phyloP scores from a whole-genome alignment of 1,284 basidiomycete genomes.

The Trametes hirsuta region DNA sequence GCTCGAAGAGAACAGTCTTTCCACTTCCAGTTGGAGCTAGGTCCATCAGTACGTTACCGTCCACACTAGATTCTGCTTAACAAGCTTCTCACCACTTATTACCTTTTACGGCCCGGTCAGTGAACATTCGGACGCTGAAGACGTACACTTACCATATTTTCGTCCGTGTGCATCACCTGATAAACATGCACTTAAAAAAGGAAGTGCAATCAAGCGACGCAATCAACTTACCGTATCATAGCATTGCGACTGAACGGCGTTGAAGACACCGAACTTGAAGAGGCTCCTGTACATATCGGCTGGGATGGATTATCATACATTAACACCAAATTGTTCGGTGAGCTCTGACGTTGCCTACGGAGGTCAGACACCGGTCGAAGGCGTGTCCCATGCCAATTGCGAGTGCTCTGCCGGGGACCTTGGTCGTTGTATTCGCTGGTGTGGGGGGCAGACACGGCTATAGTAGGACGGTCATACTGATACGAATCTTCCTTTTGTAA shows the following conservation, averaged over 20 bases:
- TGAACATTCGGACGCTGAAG: neutral
- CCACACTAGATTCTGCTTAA: conserved; percentile 11
- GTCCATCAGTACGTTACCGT: neutral
- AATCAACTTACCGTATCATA: conserved; percentile 62
- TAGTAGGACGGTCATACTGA: neutral
- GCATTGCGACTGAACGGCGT: conserved; percentile 85
- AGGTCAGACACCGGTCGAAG: conserved; percentile 73
- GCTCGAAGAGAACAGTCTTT: conserved; percentile 93
- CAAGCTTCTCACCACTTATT: conserved; percentile 63
- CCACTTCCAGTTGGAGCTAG: conserved; percentile 91
- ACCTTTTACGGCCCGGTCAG: conserved; percentile 50
- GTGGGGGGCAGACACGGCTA: neutral
- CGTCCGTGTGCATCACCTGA: conserved; percentile 68
- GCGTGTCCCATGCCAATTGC: conserved; percentile 49
- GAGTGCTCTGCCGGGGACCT: conserved; percentile 30
- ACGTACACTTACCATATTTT: conserved; percentile 67
- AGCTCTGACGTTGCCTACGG: conserved; percentile 46
- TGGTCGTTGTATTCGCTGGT: conserved; percentile 10
- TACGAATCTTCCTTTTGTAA: neutral
- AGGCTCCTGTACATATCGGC: conserved; percentile 81
- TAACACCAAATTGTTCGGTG: neutral
- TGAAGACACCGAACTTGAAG: conserved; percentile 90
- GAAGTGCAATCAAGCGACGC: neutral
- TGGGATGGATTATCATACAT: conserved; percentile 33
- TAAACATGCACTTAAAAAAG: neutral